phyloP scores from a whole-genome alignment of 2,329 filamentous ascomycete species.

The Phoma sp. region DNA sequence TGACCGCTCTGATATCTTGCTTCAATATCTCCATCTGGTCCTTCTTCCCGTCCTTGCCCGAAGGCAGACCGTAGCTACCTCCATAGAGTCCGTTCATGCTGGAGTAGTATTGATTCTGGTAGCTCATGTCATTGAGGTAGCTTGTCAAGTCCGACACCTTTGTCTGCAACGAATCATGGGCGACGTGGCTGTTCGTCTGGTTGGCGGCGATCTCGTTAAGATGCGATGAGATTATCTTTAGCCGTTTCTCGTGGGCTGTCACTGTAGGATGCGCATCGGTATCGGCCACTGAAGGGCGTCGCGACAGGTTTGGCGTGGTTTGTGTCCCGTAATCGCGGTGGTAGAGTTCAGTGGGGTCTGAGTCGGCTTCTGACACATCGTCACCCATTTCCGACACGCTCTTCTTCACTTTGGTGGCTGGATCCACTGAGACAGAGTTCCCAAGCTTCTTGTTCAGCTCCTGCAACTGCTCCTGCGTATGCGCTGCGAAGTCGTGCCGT shows the following conservation, averaged over 20 bases:
- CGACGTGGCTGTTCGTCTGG: slow-evolving; percentile 58
- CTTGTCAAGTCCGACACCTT: slow-evolving; percentile 63
- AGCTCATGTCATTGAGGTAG: slow-evolving; percentile 62
- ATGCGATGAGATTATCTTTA: slow-evolving; percentile 60
- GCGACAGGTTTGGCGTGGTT: slow-evolving; percentile 64
- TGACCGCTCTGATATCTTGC: slow-evolving; percentile 77
- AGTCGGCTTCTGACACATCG: slow-evolving; percentile 57
- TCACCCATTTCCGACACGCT: slow-evolving; percentile 40
- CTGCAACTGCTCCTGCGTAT: slow-evolving; percentile 59
- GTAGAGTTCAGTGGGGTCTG: slow-evolving; percentile 77
- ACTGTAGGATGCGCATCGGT: slow-evolving; percentile 37
- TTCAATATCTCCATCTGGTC: slow-evolving; percentile 77
- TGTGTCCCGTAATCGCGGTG: slow-evolving; percentile 82
- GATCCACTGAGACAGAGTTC: slow-evolving; percentile 68
- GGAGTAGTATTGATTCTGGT: slow-evolving; percentile 52
- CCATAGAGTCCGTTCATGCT: slow-evolving; percentile 47
- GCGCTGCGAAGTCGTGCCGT: slow-evolving; percentile 63
- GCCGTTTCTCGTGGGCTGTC: slow-evolving; percentile 51
- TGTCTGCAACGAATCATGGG: slow-evolving; percentile 57
- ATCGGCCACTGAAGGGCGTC: slow-evolving; percentile 40
- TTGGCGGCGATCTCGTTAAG: slow-evolving; percentile 59
- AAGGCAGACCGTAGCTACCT: slow-evolving; percentile 32
- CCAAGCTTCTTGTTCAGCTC: slow-evolving; percentile 64
- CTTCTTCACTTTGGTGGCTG: slow-evolving; percentile 47
- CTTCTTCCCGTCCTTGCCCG: slow-evolving; percentile 62